Conservation (phyloP, 2,329 filamentous ascomycete genomes). For the Cyclaneusma minus region DNA sequence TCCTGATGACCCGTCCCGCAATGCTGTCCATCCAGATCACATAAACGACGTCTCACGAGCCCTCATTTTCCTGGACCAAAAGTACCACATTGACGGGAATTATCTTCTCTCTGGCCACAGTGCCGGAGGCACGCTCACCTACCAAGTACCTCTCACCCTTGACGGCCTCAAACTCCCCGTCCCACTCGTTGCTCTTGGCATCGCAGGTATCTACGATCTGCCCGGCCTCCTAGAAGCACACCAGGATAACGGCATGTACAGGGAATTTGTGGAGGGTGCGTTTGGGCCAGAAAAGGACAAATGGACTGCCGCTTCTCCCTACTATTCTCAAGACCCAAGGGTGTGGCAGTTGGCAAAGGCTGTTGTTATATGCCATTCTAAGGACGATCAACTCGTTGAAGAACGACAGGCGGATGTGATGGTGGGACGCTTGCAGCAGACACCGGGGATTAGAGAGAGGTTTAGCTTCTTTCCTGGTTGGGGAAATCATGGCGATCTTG, state of each 20-base stretch:
- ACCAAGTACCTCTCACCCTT: slow-evolving; percentile 39
- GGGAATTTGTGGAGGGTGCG: slow-evolving; percentile 38
- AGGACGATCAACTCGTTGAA: slow-evolving; percentile 24
- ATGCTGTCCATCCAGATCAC: slow-evolving; percentile 43
- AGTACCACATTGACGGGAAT: slow-evolving; percentile 25
- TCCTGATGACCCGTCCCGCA: slow-evolving; percentile 20
- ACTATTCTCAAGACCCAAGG: no score
- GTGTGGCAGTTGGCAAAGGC: no score
- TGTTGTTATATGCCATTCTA: slow-evolving; percentile 17
- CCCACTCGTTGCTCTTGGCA: slow-evolving; percentile 39
- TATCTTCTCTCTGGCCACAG: slow-evolving; percentile 48
- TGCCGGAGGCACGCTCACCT: slow-evolving; percentile 45
- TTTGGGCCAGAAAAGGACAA: slow-evolving; percentile 36
- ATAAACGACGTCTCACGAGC: slow-evolving; percentile 38
- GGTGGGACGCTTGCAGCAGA: slow-evolving; percentile 10
- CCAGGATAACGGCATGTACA: slow-evolving; percentile 33
- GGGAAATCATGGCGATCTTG: no score
- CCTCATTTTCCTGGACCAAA: slow-evolving; percentile 30
- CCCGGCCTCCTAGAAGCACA: slow-evolving; percentile 32
- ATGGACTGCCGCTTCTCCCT: slow-evolving; percentile 44
- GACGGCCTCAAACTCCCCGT: slow-evolving; percentile 19
- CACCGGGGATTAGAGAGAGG: no score
- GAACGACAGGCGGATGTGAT: slow-evolving; percentile 14
- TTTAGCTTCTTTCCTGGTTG: no score
- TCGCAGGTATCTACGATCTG: slow-evolving; percentile 55